phyloP scores from a whole-genome alignment of 768 basidiomycete species.

The Amanita thiersii region DNA sequence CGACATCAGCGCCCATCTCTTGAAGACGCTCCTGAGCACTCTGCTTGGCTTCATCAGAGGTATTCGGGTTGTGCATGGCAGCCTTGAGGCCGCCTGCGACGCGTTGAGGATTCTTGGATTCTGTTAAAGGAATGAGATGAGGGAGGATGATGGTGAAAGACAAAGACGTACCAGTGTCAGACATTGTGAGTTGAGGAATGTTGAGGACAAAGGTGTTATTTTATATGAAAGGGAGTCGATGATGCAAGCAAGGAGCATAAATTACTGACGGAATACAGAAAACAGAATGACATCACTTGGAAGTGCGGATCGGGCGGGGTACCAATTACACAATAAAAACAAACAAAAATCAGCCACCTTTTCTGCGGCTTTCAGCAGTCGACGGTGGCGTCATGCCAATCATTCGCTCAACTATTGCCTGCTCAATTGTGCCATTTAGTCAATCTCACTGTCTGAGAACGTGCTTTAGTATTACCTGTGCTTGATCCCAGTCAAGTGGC shows the following conservation, averaged over 20 bases:
- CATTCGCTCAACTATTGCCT: slow-evolving; percentile 54
- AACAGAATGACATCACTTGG: not conserved
- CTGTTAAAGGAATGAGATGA: not conserved
- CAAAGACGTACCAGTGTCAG: not conserved
- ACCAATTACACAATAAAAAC: not conserved
- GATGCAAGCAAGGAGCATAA: not conserved
- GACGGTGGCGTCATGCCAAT: slow-evolving; percentile 35
- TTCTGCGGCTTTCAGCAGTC: slow-evolving; percentile 19
- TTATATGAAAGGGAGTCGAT: not conserved
- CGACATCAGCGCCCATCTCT: slow-evolving; percentile 16
- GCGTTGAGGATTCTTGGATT: slow-evolving; percentile 12
- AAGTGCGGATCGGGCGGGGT: not conserved
- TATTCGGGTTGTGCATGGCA: slow-evolving; percentile 47
- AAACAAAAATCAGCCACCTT: slow-evolving; percentile 8
- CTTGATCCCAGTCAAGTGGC: slow-evolving; percentile 59
- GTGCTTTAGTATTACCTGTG: slow-evolving; percentile 35
- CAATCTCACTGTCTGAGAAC: not conserved
- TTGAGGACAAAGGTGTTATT: no score
- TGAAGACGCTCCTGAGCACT: slow-evolving; percentile 37
- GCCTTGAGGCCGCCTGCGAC: slow-evolving; percentile 48
- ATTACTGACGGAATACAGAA: not conserved
- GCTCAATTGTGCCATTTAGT: slow-evolving; percentile 1
- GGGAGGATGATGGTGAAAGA: not conserved
- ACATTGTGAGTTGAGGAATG: slow-evolving; percentile 2
- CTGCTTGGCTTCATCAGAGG: slow-evolving; percentile 46